Conservation (phyloP, 768 basidiomycete species). For the Pholiota molesta region DNA sequence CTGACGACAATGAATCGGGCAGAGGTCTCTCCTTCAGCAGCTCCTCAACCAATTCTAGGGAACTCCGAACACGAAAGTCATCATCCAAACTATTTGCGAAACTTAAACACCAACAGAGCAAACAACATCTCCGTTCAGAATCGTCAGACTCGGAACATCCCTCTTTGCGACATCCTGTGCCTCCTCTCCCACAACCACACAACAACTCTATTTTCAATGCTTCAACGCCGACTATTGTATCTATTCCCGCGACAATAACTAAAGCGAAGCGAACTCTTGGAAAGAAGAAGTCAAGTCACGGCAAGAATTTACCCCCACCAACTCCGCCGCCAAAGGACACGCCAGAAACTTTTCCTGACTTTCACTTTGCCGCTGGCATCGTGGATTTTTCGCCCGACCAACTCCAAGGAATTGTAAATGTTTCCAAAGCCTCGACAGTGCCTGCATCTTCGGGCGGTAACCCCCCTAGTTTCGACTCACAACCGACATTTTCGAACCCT, state of each 20-base stretch:
- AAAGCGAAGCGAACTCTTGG: background rate
- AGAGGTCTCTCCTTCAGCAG: conserved; percentile 28
- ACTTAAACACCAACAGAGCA: conserved; percentile 43
- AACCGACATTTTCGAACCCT: background rate
- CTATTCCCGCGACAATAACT: background rate
- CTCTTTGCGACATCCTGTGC: conserved; percentile 36
- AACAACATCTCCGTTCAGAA: conserved; percentile 37
- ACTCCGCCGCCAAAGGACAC: conserved; percentile 2
- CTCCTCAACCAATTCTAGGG: conserved; percentile 30
- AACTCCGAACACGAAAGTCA: conserved; percentile 52
- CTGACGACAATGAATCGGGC: conserved; percentile 31
- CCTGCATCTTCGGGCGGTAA: background rate
- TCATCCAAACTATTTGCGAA: conserved; percentile 42
- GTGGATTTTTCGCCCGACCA: background rate
- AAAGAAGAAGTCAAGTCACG: background rate
- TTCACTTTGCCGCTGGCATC: background rate
- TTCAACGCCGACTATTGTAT: conserved; percentile 6
- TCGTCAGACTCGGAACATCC: conserved; percentile 38
- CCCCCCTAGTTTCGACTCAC: background rate
- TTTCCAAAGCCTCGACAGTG: background rate
- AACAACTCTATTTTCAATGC: background rate
- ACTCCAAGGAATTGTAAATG: background rate
- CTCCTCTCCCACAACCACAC: conserved; percentile 30
- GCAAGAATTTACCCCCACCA: background rate
- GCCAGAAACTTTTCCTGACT: background rate